Base-by-base conservation (phyloP, 306 rosid genomes). In the Phaseolus lunatus region DNA sequence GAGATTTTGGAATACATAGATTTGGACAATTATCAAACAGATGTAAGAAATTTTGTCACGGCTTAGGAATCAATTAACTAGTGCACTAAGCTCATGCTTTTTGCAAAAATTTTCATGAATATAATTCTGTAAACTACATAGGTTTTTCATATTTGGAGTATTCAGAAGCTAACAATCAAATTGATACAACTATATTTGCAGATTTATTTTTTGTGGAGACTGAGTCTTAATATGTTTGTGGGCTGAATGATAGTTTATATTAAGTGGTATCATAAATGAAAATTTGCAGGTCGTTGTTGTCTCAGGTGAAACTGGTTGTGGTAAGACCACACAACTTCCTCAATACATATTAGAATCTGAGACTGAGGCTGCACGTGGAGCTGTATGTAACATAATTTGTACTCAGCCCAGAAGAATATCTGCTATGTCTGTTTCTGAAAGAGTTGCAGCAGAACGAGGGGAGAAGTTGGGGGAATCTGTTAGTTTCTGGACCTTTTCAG, bases 271-370 rank as follows among this genome's bases (percentile, higher is more conserved):
- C 33, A 18, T 41, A 52, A 52, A 77, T 74, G 85, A 62, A 70
- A 75, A 84, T 73, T 22, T 77, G 84, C 88, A 92, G 98, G 97
- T 92, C 59, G 59, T 86, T 80, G 86, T 91, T 70, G 80, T 96
- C 63, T 96, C 99, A 13, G 99, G 99, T 84, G 90, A 96, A 89
- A 96, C 99, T 79, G 98, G 99, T 71, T 96, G 99, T 73, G 98
- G 99, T 63, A 96, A 96, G 89, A 96, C 99, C 75, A 96, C 99
- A 22, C 99, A 96, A 84, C 89, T 96, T 88, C 97, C 99, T 63
- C 99, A 96, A 81, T 92, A 88, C 87, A 87, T 96, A 86, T 82
- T 96, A 75, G 99, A 96, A 86, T 87, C 96, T 69, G 97, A 91
- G 89, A 83, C 80, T 59, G 99, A 91, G 81, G 93, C 94, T 74